Evolutionary conservation across 306 rosid genomes (phyloP).

Genomic region (Pachyrhizus erosus): DNA sequence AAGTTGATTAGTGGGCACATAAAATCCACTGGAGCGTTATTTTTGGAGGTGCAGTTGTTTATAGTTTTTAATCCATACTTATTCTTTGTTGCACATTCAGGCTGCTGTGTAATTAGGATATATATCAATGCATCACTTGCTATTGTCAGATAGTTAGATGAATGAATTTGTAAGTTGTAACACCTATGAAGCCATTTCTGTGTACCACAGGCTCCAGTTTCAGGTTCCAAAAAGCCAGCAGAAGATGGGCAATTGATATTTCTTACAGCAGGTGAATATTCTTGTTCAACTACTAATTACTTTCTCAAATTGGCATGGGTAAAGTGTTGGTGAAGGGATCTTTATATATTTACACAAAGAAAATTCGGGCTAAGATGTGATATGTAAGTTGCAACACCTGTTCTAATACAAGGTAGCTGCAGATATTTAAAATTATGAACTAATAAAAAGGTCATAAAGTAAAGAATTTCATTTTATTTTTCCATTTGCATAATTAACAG

Average conservation of each 20-base stretch:
- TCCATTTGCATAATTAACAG: slow-evolving; percentile 32
- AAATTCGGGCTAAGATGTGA: not conserved
- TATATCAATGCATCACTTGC: slow-evolving; percentile 13
- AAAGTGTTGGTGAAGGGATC: not conserved
- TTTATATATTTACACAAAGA: not conserved
- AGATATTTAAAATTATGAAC: slow-evolving; percentile 26
- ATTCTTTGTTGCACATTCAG: not conserved
- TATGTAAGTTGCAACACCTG: not conserved
- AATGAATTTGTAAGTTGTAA: slow-evolving; percentile 21
- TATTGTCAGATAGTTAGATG: slow-evolving; percentile 21
- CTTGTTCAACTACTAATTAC: slow-evolving; percentile 21
- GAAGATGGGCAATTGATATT: slow-evolving; percentile 96
- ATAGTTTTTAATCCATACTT: not conserved
- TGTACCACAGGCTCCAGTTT: slow-evolving; percentile 88
- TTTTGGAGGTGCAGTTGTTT: slow-evolving; percentile 74
- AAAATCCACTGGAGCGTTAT: slow-evolving; percentile 79
- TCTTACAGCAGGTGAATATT: slow-evolving; percentile 84
- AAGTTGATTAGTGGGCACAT: slow-evolving; percentile 67
- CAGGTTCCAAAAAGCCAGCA: slow-evolving; percentile 96
- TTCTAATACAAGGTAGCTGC: slow-evolving; percentile 19
- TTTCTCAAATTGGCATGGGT: slow-evolving; percentile 36
- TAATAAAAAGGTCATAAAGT: slow-evolving; percentile 4
- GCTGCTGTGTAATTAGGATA: slow-evolving; percentile 16
- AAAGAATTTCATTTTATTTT: too few species aligned
- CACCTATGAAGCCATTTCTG: slow-evolving; percentile 31